A percentile compares a stretch with the other conserved stretches of the same genome.
phyloP scores from a whole-genome alignment of 371 early-diverging fungal species.

The Lichtheimia corymbifera region DNA sequence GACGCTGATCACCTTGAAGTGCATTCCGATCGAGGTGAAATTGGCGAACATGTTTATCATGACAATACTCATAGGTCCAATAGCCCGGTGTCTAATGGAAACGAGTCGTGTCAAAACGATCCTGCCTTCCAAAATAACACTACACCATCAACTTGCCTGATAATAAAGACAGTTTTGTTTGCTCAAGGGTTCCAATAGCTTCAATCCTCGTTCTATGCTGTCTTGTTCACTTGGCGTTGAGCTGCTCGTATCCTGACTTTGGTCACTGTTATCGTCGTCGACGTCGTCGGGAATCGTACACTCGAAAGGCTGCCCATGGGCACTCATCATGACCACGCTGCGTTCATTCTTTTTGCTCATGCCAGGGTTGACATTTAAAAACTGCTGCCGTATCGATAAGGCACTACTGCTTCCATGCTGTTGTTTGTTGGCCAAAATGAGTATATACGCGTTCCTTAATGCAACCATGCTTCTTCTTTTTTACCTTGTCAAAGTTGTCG shows the following conservation, averaged over 20 bases:
- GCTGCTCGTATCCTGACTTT: neutral
- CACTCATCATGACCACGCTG: slow-evolving; percentile 44
- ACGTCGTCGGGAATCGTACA: slow-evolving; percentile 50
- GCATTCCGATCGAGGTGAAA: slow-evolving; percentile 51
- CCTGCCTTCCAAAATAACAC: neutral
- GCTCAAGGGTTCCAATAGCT: slow-evolving; percentile 58
- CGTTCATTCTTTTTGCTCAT: slow-evolving; percentile 1
- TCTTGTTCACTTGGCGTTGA: slow-evolving; percentile 31
- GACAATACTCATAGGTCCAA: slow-evolving; percentile 86
- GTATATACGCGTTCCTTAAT: no score
- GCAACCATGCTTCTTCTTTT: no score
- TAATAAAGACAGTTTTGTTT: slow-evolving; percentile 50
- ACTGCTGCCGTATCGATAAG: no score
- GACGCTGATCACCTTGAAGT: slow-evolving; percentile 10
- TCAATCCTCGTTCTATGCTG: slow-evolving; percentile 58
- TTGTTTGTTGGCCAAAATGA: no score
- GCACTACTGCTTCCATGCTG: no score
- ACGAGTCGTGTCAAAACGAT: neutral
- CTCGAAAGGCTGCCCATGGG: slow-evolving; percentile 50
- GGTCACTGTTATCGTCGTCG: slow-evolving; percentile 23
- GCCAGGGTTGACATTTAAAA: no score
- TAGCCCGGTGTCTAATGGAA: slow-evolving; percentile 55
- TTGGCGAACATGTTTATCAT: slow-evolving; percentile 69
- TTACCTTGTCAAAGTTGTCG: neutral
- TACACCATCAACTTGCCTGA: slow-evolving; percentile 22